A percentile compares a stretch with the other conserved stretches of the same genome.
phyloP scores from a whole-genome alignment of 352 stramenopile genomes.

The Globisporangium acanthophoron region DNA sequence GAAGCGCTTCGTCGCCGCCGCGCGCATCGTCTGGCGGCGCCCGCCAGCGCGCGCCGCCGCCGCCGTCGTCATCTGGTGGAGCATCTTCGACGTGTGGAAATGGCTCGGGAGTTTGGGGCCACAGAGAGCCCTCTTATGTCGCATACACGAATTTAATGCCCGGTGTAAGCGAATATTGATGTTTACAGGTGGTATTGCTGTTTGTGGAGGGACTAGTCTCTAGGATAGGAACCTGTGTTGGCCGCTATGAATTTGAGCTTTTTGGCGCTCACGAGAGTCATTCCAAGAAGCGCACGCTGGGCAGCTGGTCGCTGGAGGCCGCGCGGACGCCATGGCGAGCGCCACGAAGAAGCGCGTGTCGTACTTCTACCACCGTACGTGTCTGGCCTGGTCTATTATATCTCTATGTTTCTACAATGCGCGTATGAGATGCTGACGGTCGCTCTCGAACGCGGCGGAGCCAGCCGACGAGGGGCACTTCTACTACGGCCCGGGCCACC shows the following conservation, averaged over 20 bases:
- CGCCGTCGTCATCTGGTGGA: neutral
- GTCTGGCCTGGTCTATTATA: neutral
- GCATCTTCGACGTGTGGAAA: no score
- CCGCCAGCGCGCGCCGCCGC: neutral
- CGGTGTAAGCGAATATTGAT: no score
- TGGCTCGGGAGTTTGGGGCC: no score
- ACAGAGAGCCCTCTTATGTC: no score
- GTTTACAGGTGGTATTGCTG: no score
- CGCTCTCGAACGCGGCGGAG: neutral
- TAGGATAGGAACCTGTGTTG: no score
- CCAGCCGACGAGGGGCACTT: constrained; percentile 94
- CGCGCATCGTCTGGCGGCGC: neutral
- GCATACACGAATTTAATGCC: no score
- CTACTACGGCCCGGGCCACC: constrained; percentile 95
- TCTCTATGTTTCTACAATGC: neutral
- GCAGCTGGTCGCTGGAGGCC: neutral
- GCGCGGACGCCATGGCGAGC: constrained; percentile 25
- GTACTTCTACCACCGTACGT: constrained; percentile 86
- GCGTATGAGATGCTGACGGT: constrained; percentile 1
- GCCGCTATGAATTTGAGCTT: no score
- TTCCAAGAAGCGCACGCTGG: neutral
- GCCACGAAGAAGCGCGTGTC: constrained; percentile 73
- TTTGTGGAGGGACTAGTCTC: no score
- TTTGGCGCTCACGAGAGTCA: neutral
- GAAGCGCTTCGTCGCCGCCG: neutral